These are phyloP conservation scores for Candida xyloterini DNA, from an alignment of 805 yeast species.

Conservation along the genomic window DNA sequence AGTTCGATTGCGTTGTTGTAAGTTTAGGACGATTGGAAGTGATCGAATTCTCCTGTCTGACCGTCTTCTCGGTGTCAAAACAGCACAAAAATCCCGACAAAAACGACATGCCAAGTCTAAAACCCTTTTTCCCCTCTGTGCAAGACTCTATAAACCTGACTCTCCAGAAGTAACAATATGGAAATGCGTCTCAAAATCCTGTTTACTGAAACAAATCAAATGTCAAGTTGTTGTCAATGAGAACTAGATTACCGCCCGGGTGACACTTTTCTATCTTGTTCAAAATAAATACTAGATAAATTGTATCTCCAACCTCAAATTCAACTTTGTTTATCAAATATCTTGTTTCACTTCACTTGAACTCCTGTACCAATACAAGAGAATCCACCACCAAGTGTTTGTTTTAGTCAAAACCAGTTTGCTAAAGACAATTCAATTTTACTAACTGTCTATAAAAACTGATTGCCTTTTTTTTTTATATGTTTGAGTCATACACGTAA, in stretches of 20 bases:
- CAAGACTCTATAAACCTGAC: constrained; percentile 4
- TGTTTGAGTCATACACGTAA: constrained; percentile 7
- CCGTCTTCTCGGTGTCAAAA: constrained; percentile 31
- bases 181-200: not conserved
- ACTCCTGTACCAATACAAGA: not conserved
- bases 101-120: constrained; percentile 31
- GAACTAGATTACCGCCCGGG: not conserved
- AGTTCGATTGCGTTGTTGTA: constrained; percentile 33
- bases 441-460: constrained; percentile 4
- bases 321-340: not conserved
- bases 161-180: constrained; percentile 1
- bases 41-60: constrained; percentile 26
- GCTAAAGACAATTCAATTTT: constrained; percentile 8
- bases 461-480: constrained; percentile 9
- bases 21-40: constrained; percentile 26
- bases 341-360: not conserved
- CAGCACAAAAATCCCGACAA: constrained; percentile 35
- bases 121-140: not conserved
- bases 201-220: not conserved
- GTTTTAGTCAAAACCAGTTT: constrained; percentile 11
- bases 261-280: constrained; percentile 1
- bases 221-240: not conserved
- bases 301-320: not conserved
- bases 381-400: not conserved
- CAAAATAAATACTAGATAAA: not conserved